Evolutionary conservation across 257 asterid genomes (phyloP).

Genomic region (Coffea canephora): DNA sequence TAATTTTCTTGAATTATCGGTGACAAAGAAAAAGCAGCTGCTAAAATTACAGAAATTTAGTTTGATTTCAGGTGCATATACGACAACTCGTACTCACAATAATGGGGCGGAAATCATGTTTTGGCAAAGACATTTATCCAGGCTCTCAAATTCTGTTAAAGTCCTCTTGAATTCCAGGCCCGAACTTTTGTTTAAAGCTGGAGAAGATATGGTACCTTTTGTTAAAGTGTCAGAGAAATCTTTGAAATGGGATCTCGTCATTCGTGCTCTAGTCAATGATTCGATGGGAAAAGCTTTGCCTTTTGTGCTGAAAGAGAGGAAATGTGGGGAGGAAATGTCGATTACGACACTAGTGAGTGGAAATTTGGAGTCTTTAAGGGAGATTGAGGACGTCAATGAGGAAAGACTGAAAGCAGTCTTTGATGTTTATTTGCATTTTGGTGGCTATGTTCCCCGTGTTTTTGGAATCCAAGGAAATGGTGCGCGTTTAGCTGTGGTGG

Average conservation of each 20-base stretch:
- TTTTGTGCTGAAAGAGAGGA: slow-evolving; percentile 41
- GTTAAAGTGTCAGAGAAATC: slow-evolving; percentile 27
- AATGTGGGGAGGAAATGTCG: slow-evolving; percentile 59
- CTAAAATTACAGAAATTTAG: neutral
- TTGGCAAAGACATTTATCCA: slow-evolving; percentile 74
- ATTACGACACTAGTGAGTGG: slow-evolving; percentile 77
- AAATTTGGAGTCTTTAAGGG: slow-evolving; percentile 37
- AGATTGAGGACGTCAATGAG: slow-evolving; percentile 35
- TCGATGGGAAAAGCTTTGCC: slow-evolving; percentile 64
- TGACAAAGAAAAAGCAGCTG: neutral
- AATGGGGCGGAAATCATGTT: slow-evolving; percentile 61
- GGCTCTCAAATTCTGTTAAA: slow-evolving; percentile 68
- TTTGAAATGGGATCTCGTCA: slow-evolving; percentile 48
- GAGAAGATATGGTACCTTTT: slow-evolving; percentile 16
- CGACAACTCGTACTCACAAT: slow-evolving; percentile 88
- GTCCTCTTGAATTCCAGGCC: slow-evolving; percentile 50
- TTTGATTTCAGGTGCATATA: slow-evolving; percentile 75
- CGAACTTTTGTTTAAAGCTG: slow-evolving; percentile 38
- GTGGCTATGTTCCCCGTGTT: slow-evolving; percentile 60
- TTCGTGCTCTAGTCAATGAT: slow-evolving; percentile 56
- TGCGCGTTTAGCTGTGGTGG: slow-evolving; percentile 74
- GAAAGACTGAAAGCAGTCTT: slow-evolving; percentile 38
- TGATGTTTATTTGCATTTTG: slow-evolving; percentile 72
- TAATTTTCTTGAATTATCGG: neutral
- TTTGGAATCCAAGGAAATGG: slow-evolving; percentile 56